These are phyloP conservation scores for Vinca minor DNA, from an alignment of 257 asterid species.

Conservation along the genomic window DNA sequence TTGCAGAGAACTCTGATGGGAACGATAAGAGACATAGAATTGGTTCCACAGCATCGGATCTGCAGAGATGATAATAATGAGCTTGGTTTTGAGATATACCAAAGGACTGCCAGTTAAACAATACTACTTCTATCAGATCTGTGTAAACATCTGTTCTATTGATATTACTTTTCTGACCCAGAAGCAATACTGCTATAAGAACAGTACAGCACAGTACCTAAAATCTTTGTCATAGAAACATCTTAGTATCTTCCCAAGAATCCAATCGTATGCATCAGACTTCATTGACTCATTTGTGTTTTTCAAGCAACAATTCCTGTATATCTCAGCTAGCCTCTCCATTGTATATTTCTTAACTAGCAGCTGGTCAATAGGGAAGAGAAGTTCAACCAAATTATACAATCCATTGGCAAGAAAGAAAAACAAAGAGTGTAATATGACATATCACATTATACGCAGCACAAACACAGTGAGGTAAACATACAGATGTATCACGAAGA, in stretches of 20 bases:
- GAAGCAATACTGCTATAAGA: background rate
- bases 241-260: slow-evolving; percentile 81
- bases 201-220: slow-evolving; percentile 43
- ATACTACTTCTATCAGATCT: too few species aligned
- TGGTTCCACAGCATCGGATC: slow-evolving; percentile 84
- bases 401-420: too few species aligned
- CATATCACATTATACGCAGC: background rate
- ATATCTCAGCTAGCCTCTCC: slow-evolving; percentile 89
- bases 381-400: slow-evolving; percentile 17
- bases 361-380: slow-evolving; percentile 38
- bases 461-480: slow-evolving; percentile 19
- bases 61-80: slow-evolving; percentile 29
- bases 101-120: background rate
- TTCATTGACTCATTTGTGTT: slow-evolving; percentile 29
- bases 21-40: slow-evolving; percentile 67
- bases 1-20: slow-evolving; percentile 62
- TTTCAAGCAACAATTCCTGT: slow-evolving; percentile 56
- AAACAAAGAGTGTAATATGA: background rate
- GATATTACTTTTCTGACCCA: too few species aligned
- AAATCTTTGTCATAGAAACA: slow-evolving; percentile 97
- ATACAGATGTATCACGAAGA: slow-evolving; percentile 93
- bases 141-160: too few species aligned
- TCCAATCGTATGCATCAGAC: slow-evolving; percentile 69
- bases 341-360: slow-evolving; percentile 76
- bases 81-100: background rate